These are phyloP conservation scores for Lentinula guzmanii DNA, from an alignment of 768 basidiomycete genomes.

Conservation along the genomic window DNA sequence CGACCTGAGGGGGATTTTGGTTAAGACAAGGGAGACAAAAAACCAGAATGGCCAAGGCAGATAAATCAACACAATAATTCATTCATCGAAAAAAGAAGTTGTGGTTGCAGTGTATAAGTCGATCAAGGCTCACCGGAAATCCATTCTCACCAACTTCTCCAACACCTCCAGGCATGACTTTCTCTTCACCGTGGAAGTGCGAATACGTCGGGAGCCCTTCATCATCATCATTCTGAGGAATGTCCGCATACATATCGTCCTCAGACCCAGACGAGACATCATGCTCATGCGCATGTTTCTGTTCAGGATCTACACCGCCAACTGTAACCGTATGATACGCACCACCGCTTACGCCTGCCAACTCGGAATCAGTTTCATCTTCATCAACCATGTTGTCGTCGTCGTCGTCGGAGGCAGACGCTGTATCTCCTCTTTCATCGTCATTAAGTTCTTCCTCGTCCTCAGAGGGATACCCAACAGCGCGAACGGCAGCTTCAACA, in stretches of 20 bases:
- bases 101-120: neutral
- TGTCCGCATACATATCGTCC: conserved; percentile 45
- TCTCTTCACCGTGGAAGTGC: conserved; percentile 24
- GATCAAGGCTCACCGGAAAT: conserved; percentile 46
- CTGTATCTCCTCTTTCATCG: conserved; percentile 46
- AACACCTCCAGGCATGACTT: conserved; percentile 26
- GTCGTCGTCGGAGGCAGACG: neutral
- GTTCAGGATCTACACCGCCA: conserved; percentile 24
- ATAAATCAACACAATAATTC: neutral
- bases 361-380: conserved; percentile 30
- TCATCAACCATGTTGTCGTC: conserved; percentile 38
- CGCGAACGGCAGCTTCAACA: conserved; percentile 85
- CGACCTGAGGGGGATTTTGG: conserved; percentile 19
- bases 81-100: neutral
- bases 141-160: conserved; percentile 44
- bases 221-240: conserved; percentile 32
- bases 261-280: conserved; percentile 20
- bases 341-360: neutral
- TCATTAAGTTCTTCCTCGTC: conserved; percentile 54
- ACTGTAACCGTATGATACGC: conserved; percentile 17
- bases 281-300: neutral
- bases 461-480: conserved; percentile 83
- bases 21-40: neutral
- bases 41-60: neutral
- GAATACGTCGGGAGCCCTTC: conserved; percentile 55